phyloP scores from a whole-genome alignment of 805 yeast species.

The Pichia thaimueangensis region DNA sequence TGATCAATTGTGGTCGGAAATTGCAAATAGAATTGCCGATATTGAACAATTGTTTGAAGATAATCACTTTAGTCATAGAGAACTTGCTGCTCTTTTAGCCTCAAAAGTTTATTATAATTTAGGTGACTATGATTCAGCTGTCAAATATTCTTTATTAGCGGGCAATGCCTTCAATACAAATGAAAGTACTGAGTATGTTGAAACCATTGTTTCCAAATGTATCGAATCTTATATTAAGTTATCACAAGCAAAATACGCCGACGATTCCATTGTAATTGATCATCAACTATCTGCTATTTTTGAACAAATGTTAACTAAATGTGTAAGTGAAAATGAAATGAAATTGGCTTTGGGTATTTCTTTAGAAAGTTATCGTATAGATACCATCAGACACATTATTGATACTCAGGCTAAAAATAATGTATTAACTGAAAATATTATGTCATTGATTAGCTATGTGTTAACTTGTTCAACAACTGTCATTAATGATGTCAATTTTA shows the following conservation, averaged over 20 bases:
- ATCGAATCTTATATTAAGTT: conserved; percentile 71
- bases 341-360: conserved; percentile 87
- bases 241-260: conserved; percentile 44
- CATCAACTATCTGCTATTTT: conserved; percentile 61
- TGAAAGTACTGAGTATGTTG: conserved; percentile 78
- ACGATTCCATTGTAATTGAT: conserved; percentile 38
- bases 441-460: conserved; percentile 62
- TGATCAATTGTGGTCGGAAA: conserved; percentile 95
- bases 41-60: conserved; percentile 93
- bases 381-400: conserved; percentile 61
- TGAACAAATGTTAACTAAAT: conserved; percentile 80
- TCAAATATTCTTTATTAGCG: conserved; percentile 80
- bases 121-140: conserved; percentile 90
- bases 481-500: conserved; percentile 58
- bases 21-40: conserved; percentile 80
- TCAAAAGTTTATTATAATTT: conserved; percentile 87
- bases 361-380: conserved; percentile 80
- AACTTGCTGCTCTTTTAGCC: conserved; percentile 84
- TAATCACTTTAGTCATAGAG: conserved; percentile 56
- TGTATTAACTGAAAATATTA: conserved; percentile 46
- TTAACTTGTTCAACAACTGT: conserved; percentile 60
- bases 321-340: conserved; percentile 63
- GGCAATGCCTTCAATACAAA: conserved; percentile 71
- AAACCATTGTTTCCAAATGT: conserved; percentile 91
- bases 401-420: conserved; percentile 22